phyloP scores from a whole-genome alignment of 257 asterid genomes.

The Nicotiana paniculata region DNA sequence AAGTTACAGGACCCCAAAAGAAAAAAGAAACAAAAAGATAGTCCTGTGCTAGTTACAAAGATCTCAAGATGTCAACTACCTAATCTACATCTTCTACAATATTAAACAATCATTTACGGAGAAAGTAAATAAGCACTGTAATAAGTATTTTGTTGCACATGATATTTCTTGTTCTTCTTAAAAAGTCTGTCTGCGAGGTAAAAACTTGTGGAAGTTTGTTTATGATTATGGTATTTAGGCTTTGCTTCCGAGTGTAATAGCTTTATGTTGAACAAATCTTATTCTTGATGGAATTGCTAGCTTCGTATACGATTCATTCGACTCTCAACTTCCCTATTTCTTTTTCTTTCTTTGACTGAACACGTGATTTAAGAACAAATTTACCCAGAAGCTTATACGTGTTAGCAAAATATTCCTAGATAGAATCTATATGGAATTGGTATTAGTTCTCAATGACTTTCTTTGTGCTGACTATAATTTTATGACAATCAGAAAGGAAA shows the following conservation, averaged over 20 bases:
- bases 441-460: not conserved
- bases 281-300: constrained; percentile 1
- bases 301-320: not conserved
- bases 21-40: too few species aligned
- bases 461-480: not conserved
- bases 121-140: not conserved
- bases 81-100: too few species aligned
- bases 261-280: not conserved
- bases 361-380: not conserved
- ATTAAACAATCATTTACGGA: not conserved
- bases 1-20: too few species aligned
- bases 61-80: too few species aligned
- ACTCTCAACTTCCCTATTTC: not conserved
- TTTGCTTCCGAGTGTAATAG: not conserved
- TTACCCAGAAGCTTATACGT: not conserved
- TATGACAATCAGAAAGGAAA: not conserved
- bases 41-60: too few species aligned
- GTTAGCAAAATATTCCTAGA: not conserved
- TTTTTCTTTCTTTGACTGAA: not conserved
- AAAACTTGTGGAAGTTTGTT: not conserved
- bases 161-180: not conserved
- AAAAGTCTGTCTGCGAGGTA: not conserved
- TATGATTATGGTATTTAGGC: not conserved
- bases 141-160: not conserved
- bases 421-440: not conserved